Evolutionary conservation across 805 yeast species (phyloP).

Genomic region (Cephaloascus fragrans): DNA sequence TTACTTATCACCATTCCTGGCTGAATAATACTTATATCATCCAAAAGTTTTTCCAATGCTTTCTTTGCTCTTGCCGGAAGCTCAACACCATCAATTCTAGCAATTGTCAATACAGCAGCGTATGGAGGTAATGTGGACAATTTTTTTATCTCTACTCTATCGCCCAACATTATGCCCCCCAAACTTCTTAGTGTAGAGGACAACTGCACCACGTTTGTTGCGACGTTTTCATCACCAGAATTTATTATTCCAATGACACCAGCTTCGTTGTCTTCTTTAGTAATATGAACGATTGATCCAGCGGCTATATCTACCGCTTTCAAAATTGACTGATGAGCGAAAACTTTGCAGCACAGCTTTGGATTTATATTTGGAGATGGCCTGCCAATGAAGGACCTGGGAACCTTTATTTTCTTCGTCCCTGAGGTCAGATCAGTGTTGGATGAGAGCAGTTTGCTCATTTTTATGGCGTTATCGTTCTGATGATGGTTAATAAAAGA

Average conservation of each 20-base stretch:
- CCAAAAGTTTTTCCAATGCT: slow-evolving; percentile 29
- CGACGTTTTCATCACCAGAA: slow-evolving; percentile 19
- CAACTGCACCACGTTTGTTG: slow-evolving; percentile 17
- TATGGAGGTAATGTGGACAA: slow-evolving; percentile 38
- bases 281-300: slow-evolving; percentile 36
- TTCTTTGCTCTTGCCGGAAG: slow-evolving; percentile 10
- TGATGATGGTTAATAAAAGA: neutral
- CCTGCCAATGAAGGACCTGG: slow-evolving; percentile 29
- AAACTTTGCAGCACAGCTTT: slow-evolving; percentile 26
- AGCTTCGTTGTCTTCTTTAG: slow-evolving; percentile 31
- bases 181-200: slow-evolving; percentile 17
- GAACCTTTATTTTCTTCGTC: slow-evolving; percentile 24
- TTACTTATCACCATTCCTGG: slow-evolving; percentile 38
- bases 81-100: slow-evolving; percentile 11
- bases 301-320: slow-evolving; percentile 33
- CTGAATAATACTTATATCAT: slow-evolving; percentile 50
- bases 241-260: slow-evolving; percentile 37
- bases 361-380: slow-evolving; percentile 14
- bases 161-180: slow-evolving; percentile 36
- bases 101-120: slow-evolving; percentile 25
- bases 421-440: neutral
- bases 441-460: slow-evolving; percentile 13
- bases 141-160: slow-evolving; percentile 36
- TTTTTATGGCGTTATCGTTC: slow-evolving; percentile 1
- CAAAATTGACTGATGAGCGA: slow-evolving; percentile 32